Evolutionary conservation across 164 flowering plant species (phyloP).

Genomic region (Annona squamosa): DNA sequence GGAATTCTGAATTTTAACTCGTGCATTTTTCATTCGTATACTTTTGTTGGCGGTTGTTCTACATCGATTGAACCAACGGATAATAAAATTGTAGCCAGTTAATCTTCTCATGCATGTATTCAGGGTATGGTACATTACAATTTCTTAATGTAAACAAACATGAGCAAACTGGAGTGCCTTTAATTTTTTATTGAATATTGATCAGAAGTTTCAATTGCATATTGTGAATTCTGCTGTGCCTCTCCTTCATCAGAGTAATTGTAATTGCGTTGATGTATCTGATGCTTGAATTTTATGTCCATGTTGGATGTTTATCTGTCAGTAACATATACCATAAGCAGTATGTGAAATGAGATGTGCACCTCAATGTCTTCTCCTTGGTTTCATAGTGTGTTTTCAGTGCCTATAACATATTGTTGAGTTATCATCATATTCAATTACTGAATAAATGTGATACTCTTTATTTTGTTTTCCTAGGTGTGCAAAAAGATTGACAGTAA

Average conservation of each 20-base stretch:
- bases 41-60: too few relatives aligned
- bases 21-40: too few relatives aligned
- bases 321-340: background rate
- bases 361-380: background rate
- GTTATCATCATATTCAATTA: background rate
- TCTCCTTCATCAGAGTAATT: background rate
- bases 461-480: conserved; percentile 36
- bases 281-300: background rate
- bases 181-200: too few relatives aligned
- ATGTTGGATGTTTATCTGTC: background rate
- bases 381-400: background rate
- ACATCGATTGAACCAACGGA: too few relatives aligned
- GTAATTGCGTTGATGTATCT: background rate
- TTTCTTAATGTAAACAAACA: too few relatives aligned
- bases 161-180: too few relatives aligned
- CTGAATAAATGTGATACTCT: background rate
- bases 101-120: too few relatives aligned
- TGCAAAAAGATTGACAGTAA: conserved; percentile 59
- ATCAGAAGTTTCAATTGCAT: too few relatives aligned
- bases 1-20: too few relatives aligned
- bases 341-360: background rate
- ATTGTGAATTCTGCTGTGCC: too few relatives aligned
- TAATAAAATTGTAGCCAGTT: too few relatives aligned
- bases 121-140: too few relatives aligned
- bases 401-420: background rate